These are phyloP conservation scores for Leucocoprinus birnbaumii DNA, from an alignment of 768 basidiomycete species.

Conservation along the genomic window DNA sequence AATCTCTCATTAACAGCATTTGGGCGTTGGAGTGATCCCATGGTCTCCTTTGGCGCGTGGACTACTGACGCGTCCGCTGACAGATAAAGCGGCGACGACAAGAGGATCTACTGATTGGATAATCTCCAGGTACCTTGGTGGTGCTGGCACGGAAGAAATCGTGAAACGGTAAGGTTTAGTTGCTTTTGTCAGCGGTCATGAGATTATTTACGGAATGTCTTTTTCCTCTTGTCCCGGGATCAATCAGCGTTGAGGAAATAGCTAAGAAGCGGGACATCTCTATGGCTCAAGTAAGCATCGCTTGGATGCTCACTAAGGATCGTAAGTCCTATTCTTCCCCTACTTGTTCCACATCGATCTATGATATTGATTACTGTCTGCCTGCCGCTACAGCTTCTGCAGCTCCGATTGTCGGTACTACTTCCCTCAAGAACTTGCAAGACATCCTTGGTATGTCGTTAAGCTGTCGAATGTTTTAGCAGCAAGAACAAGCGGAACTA, in stretches of 20 bases:
- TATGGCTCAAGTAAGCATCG: conserved; percentile 58
- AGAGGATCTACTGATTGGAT: conserved; percentile 36
- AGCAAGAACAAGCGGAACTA: too few species aligned
- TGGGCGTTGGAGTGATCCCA: conserved; percentile 54
- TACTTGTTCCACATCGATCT: not conserved
- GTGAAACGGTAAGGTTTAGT: conserved; percentile 30
- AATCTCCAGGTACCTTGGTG: conserved; percentile 20
- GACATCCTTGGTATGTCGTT: conserved; percentile 43
- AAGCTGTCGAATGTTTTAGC: too few species aligned
- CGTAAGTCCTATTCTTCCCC: conserved; percentile 19
- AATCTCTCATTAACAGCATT: conserved; percentile 28
- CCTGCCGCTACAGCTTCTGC: conserved; percentile 32
- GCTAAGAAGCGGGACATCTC: conserved; percentile 46
- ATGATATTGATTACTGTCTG: not conserved
- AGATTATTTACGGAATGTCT: too few species aligned
- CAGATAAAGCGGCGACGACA: conserved; percentile 27
- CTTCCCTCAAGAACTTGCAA: conserved; percentile 45
- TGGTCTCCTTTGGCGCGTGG: conserved; percentile 62
- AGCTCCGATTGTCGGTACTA: conserved; percentile 59
- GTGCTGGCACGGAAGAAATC: conserved; percentile 29
- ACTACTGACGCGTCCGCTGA: conserved; percentile 38
- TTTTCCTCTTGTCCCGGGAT: not conserved
- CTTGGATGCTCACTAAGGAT: conserved; percentile 48
- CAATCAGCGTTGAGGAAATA: conserved; percentile 47
- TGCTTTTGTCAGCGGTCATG: not conserved